These are phyloP conservation scores for Rhizophora apiculata DNA, from an alignment of 345 rosid genomes.

Conservation along the genomic window DNA sequence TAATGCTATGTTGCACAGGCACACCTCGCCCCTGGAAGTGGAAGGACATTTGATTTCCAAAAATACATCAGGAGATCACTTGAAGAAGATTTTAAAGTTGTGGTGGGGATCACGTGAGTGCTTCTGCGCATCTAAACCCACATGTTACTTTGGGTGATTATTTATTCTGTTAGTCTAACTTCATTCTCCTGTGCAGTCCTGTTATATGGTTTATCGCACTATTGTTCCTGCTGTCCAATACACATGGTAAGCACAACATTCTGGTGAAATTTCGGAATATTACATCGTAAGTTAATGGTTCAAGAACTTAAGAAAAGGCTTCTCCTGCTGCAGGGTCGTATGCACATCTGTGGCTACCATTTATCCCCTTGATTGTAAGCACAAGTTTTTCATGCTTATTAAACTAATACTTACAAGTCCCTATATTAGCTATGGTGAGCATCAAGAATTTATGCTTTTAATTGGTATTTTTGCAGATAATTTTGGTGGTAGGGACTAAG, in stretches of 20 bases:
- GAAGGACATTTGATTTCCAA: constrained; percentile 67
- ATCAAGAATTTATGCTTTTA: background rate
- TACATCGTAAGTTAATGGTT: background rate
- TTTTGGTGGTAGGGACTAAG: constrained; percentile 75
- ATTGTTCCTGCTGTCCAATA: constrained; percentile 61
- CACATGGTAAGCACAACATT: constrained; percentile 56
- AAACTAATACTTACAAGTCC: background rate
- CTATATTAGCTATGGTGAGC: background rate
- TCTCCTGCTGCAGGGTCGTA: constrained; percentile 47
- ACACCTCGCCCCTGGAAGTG: constrained; percentile 76
- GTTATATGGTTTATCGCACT: constrained; percentile 70
- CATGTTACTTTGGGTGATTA: background rate
- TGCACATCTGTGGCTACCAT: constrained; percentile 78
- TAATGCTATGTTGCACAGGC: constrained; percentile 46
- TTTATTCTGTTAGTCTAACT: constrained; percentile 2
- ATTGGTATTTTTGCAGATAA: constrained; percentile 42
- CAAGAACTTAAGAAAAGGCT: background rate
- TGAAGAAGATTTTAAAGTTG: constrained; percentile 81
- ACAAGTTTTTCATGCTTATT: background rate
- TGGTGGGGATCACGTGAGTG: constrained; percentile 78
- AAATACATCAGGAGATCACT: constrained; percentile 79
- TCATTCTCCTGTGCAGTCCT: constrained; percentile 52
- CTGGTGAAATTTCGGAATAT: background rate
- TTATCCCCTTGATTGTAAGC: constrained; percentile 78
- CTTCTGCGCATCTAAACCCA: background rate